Conservation (phyloP, 345 rosid species). For the Eucalyptus pauciflora region DNA sequence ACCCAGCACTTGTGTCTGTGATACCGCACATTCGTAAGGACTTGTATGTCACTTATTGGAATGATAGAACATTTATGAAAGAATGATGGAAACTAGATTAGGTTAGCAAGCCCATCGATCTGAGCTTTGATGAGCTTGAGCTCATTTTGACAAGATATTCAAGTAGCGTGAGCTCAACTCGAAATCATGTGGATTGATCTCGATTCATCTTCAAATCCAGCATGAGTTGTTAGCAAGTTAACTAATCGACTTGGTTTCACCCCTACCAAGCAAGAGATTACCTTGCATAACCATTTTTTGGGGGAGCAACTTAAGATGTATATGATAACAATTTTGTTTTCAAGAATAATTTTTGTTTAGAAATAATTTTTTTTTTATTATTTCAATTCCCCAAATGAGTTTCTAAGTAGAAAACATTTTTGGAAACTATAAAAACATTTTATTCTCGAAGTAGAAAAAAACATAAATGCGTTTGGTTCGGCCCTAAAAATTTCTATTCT, state of each 20-base stretch:
- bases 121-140: background rate
- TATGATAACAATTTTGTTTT: too few species aligned
- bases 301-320: background rate
- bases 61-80: background rate
- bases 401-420: too few species aligned
- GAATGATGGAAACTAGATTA: background rate
- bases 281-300: background rate
- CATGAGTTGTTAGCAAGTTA: background rate
- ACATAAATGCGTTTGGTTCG: too few species aligned
- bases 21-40: background rate
- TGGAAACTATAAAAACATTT: too few species aligned
- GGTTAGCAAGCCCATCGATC: background rate
- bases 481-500: too few species aligned
- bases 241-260: background rate
- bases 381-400: too few species aligned
- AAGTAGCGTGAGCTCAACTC: background rate
- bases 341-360: too few species aligned
- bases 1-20: background rate
- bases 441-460: too few species aligned
- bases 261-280: background rate
- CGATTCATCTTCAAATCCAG: background rate
- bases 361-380: too few species aligned
- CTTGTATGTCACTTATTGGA: background rate
- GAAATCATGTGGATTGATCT: background rate
- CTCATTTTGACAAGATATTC: background rate